Evolutionary conservation across 2,329 filamentous ascomycete genomes (phyloP).

Genomic region (Lojkania enalia): DNA sequence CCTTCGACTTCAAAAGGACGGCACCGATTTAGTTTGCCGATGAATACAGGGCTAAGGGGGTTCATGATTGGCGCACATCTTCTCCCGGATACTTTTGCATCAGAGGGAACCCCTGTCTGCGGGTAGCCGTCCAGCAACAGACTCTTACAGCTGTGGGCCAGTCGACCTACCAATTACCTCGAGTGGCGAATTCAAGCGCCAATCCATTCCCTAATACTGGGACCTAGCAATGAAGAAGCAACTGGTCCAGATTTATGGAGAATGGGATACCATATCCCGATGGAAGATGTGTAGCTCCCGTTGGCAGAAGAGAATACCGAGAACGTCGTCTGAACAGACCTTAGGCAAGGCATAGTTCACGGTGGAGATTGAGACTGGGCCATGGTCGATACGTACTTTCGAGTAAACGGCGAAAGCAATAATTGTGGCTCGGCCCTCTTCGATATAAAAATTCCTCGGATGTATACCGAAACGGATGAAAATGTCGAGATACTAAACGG

Average conservation of each 20-base stretch:
- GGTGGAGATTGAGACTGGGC: slow-evolving; percentile 38
- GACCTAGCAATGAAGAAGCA: too few relatives aligned
- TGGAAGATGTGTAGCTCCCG: slow-evolving; percentile 34
- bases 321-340: slow-evolving; percentile 26
- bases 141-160: slow-evolving; percentile 37
- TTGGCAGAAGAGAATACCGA: slow-evolving; percentile 27
- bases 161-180: slow-evolving; percentile 35
- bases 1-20: slow-evolving; percentile 28
- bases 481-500: slow-evolving; percentile 31
- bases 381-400: slow-evolving; percentile 39
- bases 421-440: slow-evolving; percentile 34
- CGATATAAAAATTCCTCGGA: slow-evolving; percentile 40
- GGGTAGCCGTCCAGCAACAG: slow-evolving; percentile 41
- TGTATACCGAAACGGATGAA: slow-evolving; percentile 39
- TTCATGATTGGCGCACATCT: slow-evolving; percentile 38
- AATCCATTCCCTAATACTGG: slow-evolving; percentile 44
- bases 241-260: too few relatives aligned
- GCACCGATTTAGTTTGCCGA: slow-evolving; percentile 35
- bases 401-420: slow-evolving; percentile 22
- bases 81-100: slow-evolving; percentile 29
- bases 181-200: slow-evolving; percentile 28
- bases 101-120: slow-evolving; percentile 30
- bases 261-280: slow-evolving; percentile 40
- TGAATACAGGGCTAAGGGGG: slow-evolving; percentile 43
- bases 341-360: slow-evolving; percentile 34